phyloP scores from a whole-genome alignment of 2,329 filamentous ascomycete genomes.

The Ophiocordyceps robertsii region DNA sequence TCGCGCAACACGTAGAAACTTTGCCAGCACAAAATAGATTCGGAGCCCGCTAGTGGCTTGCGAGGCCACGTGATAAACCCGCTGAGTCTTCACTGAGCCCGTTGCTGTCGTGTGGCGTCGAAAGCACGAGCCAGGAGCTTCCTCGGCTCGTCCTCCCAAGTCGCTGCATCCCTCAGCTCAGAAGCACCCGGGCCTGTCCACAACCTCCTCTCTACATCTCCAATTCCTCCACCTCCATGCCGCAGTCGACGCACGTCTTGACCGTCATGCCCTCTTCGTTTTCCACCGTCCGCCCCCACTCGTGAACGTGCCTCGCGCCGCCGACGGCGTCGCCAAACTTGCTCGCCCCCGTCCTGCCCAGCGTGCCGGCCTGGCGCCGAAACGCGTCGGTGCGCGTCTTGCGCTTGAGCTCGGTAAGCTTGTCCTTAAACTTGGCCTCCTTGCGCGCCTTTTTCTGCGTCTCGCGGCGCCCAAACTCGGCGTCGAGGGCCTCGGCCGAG shows the following conservation, averaged over 20 bases:
- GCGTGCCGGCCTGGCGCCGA: constrained; percentile 51
- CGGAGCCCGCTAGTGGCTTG: too few species aligned
- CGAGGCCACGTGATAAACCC: too few species aligned
- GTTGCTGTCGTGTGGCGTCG: too few species aligned
- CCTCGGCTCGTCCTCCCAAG: too few species aligned
- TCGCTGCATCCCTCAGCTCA: too few species aligned
- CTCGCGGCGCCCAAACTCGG: constrained; percentile 72
- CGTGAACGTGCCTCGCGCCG: constrained; percentile 68
- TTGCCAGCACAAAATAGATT: too few species aligned
- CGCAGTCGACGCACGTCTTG: constrained; percentile 67
- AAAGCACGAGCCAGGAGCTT: too few species aligned
- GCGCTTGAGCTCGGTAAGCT: constrained; percentile 82
- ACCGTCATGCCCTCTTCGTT: constrained; percentile 60
- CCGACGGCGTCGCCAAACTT: constrained; percentile 69
- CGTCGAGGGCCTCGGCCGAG: constrained; percentile 69
- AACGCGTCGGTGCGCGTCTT: constrained; percentile 86
- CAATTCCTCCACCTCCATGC: constrained; percentile 67
- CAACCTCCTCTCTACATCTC: constrained; percentile 29
- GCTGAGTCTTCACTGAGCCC: too few species aligned
- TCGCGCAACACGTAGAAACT: too few species aligned
- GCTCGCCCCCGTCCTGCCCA: constrained; percentile 36
- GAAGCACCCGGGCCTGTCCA: neutral
- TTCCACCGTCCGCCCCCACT: constrained; percentile 64
- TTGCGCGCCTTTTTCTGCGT: constrained; percentile 71
- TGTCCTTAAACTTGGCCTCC: constrained; percentile 82